A percentile compares a stretch with the other conserved stretches of the same genome.
phyloP scores from a whole-genome alignment of 1,284 basidiomycete genomes.

The Papiliotrema terrestris region DNA sequence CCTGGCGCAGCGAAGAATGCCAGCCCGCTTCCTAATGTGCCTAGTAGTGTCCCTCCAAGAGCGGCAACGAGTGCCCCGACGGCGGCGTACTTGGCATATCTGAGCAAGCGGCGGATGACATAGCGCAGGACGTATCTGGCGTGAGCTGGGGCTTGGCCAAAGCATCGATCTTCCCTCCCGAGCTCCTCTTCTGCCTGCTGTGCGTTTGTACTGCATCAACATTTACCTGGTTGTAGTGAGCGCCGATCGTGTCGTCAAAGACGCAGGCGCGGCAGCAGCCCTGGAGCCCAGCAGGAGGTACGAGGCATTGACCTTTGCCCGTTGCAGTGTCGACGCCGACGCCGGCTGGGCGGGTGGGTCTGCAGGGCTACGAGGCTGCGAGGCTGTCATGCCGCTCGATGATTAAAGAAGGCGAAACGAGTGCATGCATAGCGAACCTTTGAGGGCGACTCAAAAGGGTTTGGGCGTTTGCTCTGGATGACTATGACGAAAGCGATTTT shows the following conservation, averaged over 20 bases:
- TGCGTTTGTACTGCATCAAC: too few relatives aligned
- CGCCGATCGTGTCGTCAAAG: conserved; percentile 38
- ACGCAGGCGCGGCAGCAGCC: conserved; percentile 34
- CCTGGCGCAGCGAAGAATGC: conserved; percentile 47
- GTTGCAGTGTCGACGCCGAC: conserved; percentile 11
- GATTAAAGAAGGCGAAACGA: neutral
- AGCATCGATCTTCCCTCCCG: neutral
- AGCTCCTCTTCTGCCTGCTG: too few relatives aligned
- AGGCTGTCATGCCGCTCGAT: neutral
- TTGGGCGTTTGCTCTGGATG: neutral
- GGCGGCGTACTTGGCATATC: conserved; percentile 48
- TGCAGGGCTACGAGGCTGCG: neutral
- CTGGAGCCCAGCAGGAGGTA: conserved; percentile 45
- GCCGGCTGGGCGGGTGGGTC: conserved; percentile 12
- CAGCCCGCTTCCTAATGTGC: conserved; percentile 39
- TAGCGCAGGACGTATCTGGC: conserved; percentile 46
- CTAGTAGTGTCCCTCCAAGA: conserved; percentile 39
- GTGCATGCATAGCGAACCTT: too few relatives aligned
- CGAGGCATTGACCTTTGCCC: conserved; percentile 37
- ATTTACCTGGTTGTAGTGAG: conserved; percentile 43
- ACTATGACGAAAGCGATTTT: too few relatives aligned
- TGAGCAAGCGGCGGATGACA: conserved; percentile 40
- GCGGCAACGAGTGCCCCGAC: conserved; percentile 39
- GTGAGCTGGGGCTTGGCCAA: neutral
- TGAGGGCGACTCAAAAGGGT: too few relatives aligned